Evolutionary conservation across 768 basidiomycete genomes (phyloP), one percentile per base, ranked within the genome.

Genomic region (Collybia sp.): DNA sequence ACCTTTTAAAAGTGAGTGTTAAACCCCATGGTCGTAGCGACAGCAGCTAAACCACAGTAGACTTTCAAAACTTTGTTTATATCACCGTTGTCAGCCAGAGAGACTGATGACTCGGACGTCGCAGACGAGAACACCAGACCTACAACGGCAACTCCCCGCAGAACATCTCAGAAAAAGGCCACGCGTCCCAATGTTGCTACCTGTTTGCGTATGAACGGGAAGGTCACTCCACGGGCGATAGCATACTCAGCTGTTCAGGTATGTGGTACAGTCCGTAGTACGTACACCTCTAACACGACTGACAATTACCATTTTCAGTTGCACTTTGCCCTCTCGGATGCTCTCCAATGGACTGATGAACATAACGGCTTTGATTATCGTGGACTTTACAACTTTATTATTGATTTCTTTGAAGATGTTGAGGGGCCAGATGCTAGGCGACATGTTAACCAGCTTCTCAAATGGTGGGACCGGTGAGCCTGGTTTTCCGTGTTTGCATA

Each of bases 191-290:
- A 46, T 37, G 47, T 57, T 15, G 54, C 53, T 0, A 44, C 44
- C 2, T 45, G 50, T 15, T 40, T 58, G 4, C 16, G 53, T 3
- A 41, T 61, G 16, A 19, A 47, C 8, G 48, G 25, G 25, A 25
- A 48, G 17, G 59, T 62, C 6, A 63, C 59, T 1, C 53, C 59
- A 0, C 48, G 57, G 5, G 52, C 58, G 3, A 60, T 66, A 41
- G 65, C 61, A 19, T 66, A 66, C 48, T 56, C 58, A 6, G 62
- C 60, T 17, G 55, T 58, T 10, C 53, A 54, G 45, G 65, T 66
- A 44, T 20, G 53, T 51, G 30, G 32, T n/a, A n/a, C n/a, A n/a
- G n/a, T 47, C 36, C 31, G 35, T 46, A 4, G 13, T 32, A 6
- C 37, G 16, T 30, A 17, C 37, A 42, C n/a, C 1, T 38, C 17